A percentile compares a stretch with the other conserved stretches of the same genome.
These are phyloP conservation scores for Clonostachys sp. DNA, from an alignment of 2,329 filamentous ascomycete genomes.

Conservation along the genomic window DNA sequence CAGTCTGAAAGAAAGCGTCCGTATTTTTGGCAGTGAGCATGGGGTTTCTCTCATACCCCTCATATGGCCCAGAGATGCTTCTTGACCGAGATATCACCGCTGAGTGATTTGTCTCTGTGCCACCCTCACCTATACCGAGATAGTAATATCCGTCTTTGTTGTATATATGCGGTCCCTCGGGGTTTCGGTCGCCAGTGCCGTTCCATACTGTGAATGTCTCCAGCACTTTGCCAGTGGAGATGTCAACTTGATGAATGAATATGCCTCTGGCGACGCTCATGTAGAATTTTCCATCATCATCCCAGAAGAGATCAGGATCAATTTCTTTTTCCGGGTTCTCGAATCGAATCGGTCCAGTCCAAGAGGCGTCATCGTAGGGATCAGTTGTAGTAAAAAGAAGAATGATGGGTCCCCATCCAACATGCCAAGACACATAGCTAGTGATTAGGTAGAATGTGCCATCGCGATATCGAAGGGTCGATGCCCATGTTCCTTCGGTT, in stretches of 20 bases:
- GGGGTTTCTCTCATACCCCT: slow-evolving; percentile 32
- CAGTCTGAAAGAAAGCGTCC: slow-evolving; percentile 31
- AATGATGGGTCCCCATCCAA: slow-evolving; percentile 21
- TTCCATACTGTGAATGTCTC: slow-evolving; percentile 30
- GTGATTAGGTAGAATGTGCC: slow-evolving; percentile 38
- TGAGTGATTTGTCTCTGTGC: slow-evolving; percentile 33
- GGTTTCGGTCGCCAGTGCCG: slow-evolving; percentile 28
- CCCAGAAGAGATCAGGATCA: slow-evolving; percentile 7
- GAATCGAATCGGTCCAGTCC: slow-evolving; percentile 25
- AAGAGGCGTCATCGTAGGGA: slow-evolving; percentile 26
- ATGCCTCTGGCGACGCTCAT: slow-evolving; percentile 21
- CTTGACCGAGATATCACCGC: slow-evolving; percentile 35
- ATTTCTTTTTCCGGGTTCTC: slow-evolving; percentile 21
- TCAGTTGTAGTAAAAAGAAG: slow-evolving; percentile 33
- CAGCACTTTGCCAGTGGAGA: slow-evolving; percentile 24
- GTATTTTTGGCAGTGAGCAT: slow-evolving; percentile 31
- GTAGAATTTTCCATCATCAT: slow-evolving; percentile 20
- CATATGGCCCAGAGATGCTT: slow-evolving; percentile 35
- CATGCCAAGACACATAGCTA: slow-evolving; percentile 9
- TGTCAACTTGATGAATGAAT: slow-evolving; percentile 14
- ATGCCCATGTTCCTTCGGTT: slow-evolving; percentile 38
- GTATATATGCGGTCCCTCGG: slow-evolving; percentile 41
- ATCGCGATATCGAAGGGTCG: slow-evolving; percentile 34
- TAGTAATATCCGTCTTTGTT: slow-evolving; percentile 38
- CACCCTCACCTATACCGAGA: slow-evolving; percentile 42